Conservation (phyloP, 1,139 yeast genomes). For the Taiozyma sp. region DNA sequence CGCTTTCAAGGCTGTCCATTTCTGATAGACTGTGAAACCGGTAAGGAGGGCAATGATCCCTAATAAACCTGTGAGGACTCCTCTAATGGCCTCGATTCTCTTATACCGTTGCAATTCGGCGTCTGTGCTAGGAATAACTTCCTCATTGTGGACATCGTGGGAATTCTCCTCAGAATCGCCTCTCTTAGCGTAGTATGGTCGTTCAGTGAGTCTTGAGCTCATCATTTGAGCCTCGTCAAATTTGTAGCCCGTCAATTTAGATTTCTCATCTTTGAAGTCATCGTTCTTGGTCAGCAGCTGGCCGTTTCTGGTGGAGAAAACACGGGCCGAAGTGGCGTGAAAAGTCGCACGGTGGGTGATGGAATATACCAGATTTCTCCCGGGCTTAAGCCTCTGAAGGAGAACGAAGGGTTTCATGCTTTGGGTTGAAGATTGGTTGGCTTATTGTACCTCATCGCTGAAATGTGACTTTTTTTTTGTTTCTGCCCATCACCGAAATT, state of each 20-base stretch:
- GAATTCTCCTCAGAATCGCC: background rate
- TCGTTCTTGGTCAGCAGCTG: background rate
- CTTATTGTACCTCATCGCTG: background rate
- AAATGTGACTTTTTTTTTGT: background rate
- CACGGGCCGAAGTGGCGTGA: background rate
- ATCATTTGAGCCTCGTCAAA: constrained; percentile 16
- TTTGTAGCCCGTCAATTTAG: constrained; percentile 9
- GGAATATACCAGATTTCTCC: background rate
- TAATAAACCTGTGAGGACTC: background rate
- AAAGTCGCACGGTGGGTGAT: background rate
- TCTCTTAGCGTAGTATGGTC: constrained; percentile 17
- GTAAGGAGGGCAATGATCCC: background rate
- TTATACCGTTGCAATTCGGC: background rate
- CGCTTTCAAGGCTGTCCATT: background rate
- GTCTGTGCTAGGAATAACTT: background rate
- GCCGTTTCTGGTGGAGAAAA: background rate
- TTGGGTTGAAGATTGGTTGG: background rate
- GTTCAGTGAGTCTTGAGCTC: constrained; percentile 9
- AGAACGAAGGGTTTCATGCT: background rate
- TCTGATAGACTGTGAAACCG: background rate
- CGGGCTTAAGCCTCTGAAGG: background rate
- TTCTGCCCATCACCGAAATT: background rate
- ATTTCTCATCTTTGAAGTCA: background rate
- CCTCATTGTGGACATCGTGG: background rate
- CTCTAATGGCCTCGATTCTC: background rate